phyloP scores from a whole-genome alignment of 2,329 filamentous ascomycete species.

The Monilinia polystroma region DNA sequence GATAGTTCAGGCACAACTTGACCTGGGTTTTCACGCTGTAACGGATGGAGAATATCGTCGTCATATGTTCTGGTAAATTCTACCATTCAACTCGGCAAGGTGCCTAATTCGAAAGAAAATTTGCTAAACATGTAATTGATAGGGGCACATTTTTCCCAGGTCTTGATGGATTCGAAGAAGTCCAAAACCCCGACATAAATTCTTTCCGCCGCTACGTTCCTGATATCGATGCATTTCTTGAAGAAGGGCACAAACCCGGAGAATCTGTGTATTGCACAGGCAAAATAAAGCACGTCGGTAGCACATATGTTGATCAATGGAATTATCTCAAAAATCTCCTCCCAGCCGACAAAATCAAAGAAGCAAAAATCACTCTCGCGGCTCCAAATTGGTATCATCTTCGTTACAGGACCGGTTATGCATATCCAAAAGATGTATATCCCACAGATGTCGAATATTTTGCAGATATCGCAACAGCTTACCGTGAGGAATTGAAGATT shows the following conservation, averaged over 20 bases:
- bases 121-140: neutral
- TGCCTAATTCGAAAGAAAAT: neutral
- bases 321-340: slow-evolving; percentile 59
- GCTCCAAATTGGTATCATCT: slow-evolving; percentile 70
- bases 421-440: slow-evolving; percentile 53
- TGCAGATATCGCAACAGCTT: slow-evolving; percentile 53
- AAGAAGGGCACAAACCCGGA: slow-evolving; percentile 47
- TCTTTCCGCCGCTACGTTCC: slow-evolving; percentile 44
- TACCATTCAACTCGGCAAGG: neutral
- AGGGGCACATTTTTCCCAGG: slow-evolving; percentile 37
- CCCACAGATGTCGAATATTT: slow-evolving; percentile 53
- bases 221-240: slow-evolving; percentile 45
- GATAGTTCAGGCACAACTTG: slow-evolving; percentile 57
- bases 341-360: slow-evolving; percentile 59
- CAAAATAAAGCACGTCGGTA: slow-evolving; percentile 49
- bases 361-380: slow-evolving; percentile 67
- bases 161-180: slow-evolving; percentile 37
- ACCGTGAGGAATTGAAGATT: slow-evolving; percentile 51
- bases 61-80: slow-evolving; percentile 38
- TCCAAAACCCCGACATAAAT: slow-evolving; percentile 40
- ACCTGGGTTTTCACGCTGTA: slow-evolving; percentile 56
- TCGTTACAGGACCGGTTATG: slow-evolving; percentile 54
- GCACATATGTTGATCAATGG: slow-evolving; percentile 54
- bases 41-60: slow-evolving; percentile 57
- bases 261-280: slow-evolving; percentile 48